Evolutionary conservation across 1,284 basidiomycete species (phyloP), one percentile per base, ranked within the genome.

Genomic region (Malassezia sp.): DNA sequence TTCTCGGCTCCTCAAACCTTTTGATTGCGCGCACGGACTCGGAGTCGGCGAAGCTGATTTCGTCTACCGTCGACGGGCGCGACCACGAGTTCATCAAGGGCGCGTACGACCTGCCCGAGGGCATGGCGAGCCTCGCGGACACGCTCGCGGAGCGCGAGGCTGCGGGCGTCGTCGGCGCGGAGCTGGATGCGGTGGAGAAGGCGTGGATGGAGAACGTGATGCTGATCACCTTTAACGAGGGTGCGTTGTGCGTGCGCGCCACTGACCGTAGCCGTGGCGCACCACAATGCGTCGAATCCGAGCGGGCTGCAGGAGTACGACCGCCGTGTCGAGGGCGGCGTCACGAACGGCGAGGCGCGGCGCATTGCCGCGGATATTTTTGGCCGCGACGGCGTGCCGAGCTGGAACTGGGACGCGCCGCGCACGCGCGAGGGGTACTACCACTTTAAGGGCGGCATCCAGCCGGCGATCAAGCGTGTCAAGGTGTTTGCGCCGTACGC

Each of bases 341-440:
- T 83, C 61, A 84, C 85, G 27, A 84, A 83, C 65, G 72, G 74
- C 8, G 81, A 85, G 53, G 82, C 85, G 8, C 78, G 84, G 1
- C 74, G 74, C 15, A 75, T 84, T 47, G 87, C 86, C 12, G 75
- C 75, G 39, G 80, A 83, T 38, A 78, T 88, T 32, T 73, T 85
- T 32, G 83, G 83, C 31, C 74, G 78, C 39, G 76, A 63, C 21
- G 59, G 57, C 37, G 62, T 68, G 9, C 66, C 90, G 12, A 80
- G 77, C 66, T 93, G 88, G 87, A 80, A 86, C 70, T 88, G 85
- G 78, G 86, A 91, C 82, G 84, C 82, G 41, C 85, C 88, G 6
- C 79, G 88, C 30, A 93, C 88, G 2, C 78, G 82, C 34, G 88
- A 93, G 72, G 88, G 88, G 12, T 91, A 89, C 72, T 87, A 89